Percentiles rank a stretch among this genome's conserved stretches.
Conservation (phyloP, 306 rosid genomes). For the Hippophae rhamnoides region DNA sequence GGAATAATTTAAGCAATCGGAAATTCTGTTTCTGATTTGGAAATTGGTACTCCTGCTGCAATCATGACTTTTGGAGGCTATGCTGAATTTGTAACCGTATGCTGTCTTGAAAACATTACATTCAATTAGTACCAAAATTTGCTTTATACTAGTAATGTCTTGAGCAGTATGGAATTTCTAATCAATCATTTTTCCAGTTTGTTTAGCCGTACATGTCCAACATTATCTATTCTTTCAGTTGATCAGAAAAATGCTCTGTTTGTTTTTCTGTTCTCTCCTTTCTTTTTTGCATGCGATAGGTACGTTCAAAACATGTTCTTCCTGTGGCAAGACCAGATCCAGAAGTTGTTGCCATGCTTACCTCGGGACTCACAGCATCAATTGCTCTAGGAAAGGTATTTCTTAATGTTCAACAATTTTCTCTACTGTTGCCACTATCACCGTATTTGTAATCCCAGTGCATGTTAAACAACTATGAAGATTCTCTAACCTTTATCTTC, state of each 20-base stretch:
- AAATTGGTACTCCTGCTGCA: conserved; percentile 84
- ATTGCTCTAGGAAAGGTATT: conserved; percentile 77
- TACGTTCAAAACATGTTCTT: conserved; percentile 72
- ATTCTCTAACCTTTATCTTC: conserved; percentile 8
- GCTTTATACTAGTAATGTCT: conserved; percentile 8
- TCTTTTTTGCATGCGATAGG: conserved; percentile 30
- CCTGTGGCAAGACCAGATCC: conserved; percentile 96
- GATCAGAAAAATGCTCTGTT: conserved; percentile 4
- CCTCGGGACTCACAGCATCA: conserved; percentile 95
- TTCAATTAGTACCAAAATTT: conserved; percentile 5
- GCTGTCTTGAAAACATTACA: conserved; percentile 6
- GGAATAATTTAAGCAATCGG: conserved; percentile 89
- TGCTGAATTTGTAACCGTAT: conserved; percentile 66
- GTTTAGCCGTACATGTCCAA: neutral
- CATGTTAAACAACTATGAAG: neutral
- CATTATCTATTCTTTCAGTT: neutral
- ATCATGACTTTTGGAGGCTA: conserved; percentile 90
- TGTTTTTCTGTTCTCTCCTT: too few relatives aligned
- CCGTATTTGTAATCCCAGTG: neutral
- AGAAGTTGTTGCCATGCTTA: conserved; percentile 95
- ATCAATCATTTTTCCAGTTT: neutral
- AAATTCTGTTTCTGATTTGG: conserved; percentile 55
- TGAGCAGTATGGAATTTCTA: neutral
- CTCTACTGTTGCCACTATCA: conserved; percentile 3
- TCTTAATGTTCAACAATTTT: conserved; percentile 3